Conservation (phyloP, 148 eudicot species). For the Agrostemma githago region DNA sequence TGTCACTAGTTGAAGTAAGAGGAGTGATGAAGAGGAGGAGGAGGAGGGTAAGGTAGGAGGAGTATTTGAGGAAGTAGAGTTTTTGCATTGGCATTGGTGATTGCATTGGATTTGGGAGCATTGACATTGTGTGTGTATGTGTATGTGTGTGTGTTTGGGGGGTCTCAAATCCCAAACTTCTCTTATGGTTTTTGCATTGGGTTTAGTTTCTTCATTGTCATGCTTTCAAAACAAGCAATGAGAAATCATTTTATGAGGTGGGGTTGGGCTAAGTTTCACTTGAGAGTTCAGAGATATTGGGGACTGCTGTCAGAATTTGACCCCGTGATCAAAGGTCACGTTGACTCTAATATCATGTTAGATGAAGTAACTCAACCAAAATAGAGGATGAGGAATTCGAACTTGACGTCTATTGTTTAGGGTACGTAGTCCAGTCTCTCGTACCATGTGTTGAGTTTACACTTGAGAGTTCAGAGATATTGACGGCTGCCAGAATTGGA, state of each 20-base stretch:
- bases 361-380: too few species aligned
- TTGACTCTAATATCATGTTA: too few species aligned
- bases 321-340: too few species aligned
- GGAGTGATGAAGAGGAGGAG: slow-evolving; percentile 20
- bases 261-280: too few species aligned
- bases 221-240: slow-evolving; percentile 5
- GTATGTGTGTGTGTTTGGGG: neutral
- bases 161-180: slow-evolving; percentile 55
- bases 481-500: too few species aligned
- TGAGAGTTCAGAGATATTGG: too few species aligned
- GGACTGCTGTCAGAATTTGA: too few species aligned
- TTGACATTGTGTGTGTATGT: slow-evolving; percentile 20
- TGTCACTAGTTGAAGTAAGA: slow-evolving; percentile 24
- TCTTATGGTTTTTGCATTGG: slow-evolving; percentile 53
- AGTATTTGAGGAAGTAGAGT: slow-evolving; percentile 11
- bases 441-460: too few species aligned
- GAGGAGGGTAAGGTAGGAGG: slow-evolving; percentile 15
- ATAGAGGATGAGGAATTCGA: too few species aligned
- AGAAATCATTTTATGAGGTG: neutral
- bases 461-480: too few species aligned
- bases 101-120: slow-evolving; percentile 48
- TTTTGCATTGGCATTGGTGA: slow-evolving; percentile 21
- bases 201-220: slow-evolving; percentile 20
- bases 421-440: too few species aligned
- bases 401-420: too few species aligned